Evolutionary conservation across 805 yeast species (phyloP), one percentile per base, ranked within the genome.

Genomic region (Myxozyma melibiosi): DNA sequence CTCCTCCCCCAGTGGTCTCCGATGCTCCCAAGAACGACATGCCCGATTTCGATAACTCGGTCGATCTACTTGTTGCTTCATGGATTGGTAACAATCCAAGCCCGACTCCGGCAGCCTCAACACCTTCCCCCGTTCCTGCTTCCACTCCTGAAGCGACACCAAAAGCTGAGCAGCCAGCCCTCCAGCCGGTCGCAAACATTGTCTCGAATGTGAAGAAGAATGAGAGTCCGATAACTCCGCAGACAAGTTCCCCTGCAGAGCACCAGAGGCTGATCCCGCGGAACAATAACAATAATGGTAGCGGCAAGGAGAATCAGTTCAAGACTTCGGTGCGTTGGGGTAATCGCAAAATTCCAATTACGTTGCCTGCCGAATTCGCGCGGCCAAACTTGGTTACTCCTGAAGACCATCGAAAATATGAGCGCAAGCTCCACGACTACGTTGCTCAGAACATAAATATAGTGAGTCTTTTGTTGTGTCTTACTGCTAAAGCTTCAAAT

Each of bases 21-120:
- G 27, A 44, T n/a, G 20, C 34, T n/a, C 6, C 16, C 34, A 27
- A 8, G n/a, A 44, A 16, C 28, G 55, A 35, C 35, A 25, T 27
- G 43, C 28, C 48, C 8, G 58, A 58, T 22, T 58, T 39, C 33
- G 62, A 58, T 33, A 42, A 54, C 33, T 58, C 62, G 9, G 53
- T 49, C 14, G 55, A 53, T 18, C 25, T 55, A 14, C 49, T 58
- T 4, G 62, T 58, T 16, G 47, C 44, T 16, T 53, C 53, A 9
- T 58, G 62, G 62, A 44, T 58, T 39, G 42, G 35, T 25, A 58
- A 37, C 38, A 51, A 40, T 33, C 22, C 42, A 20, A 5, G 46
- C n/a, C 38, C 49, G 4, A 16, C 35, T 13, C 33, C 49, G 8
- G 30, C 47, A 37, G 24, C 25, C 41, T 5, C 41, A 5, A n/a